phyloP scores from a whole-genome alignment of 305 asterid species.

The Fraxinus baroniana region DNA sequence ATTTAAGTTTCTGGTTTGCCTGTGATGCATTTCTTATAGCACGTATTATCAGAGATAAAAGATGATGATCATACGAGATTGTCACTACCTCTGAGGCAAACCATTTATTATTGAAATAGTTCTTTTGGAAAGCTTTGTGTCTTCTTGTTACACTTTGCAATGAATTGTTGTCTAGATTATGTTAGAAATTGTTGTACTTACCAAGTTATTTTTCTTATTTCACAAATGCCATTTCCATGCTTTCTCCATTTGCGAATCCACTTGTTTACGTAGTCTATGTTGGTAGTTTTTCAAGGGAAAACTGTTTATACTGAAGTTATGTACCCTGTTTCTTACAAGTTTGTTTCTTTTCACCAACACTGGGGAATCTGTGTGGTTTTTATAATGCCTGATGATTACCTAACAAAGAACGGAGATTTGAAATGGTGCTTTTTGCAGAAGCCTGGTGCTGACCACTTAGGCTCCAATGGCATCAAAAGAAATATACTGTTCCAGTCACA shows the following conservation, averaged over 20 bases:
- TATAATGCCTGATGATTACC: slow-evolving; percentile 23
- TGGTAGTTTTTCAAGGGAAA: neutral
- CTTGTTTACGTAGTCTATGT: neutral
- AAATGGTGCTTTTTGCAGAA: slow-evolving; percentile 18
- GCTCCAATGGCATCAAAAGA: slow-evolving; percentile 20
- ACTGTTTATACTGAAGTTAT: neutral
- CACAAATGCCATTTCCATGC: neutral
- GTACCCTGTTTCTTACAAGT: neutral
- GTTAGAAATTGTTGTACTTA: neutral
- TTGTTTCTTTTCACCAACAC: neutral
- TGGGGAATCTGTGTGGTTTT: neutral
- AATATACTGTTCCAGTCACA: neutral
- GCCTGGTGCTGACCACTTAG: neutral
- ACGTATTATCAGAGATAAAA: neutral
- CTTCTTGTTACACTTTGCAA: neutral
- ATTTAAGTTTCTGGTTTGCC: neutral
- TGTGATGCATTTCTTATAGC: neutral
- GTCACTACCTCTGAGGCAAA: neutral
- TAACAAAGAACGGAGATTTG: slow-evolving; percentile 26
- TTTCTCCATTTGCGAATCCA: neutral
- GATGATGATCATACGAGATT: neutral
- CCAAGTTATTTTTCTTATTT: neutral
- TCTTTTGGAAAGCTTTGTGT: neutral
- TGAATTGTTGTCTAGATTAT: neutral
- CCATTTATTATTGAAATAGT: neutral